These are phyloP conservation scores for Lactarius pseudohatsudake DNA, from an alignment of 768 basidiomycete species.

Conservation along the genomic window DNA sequence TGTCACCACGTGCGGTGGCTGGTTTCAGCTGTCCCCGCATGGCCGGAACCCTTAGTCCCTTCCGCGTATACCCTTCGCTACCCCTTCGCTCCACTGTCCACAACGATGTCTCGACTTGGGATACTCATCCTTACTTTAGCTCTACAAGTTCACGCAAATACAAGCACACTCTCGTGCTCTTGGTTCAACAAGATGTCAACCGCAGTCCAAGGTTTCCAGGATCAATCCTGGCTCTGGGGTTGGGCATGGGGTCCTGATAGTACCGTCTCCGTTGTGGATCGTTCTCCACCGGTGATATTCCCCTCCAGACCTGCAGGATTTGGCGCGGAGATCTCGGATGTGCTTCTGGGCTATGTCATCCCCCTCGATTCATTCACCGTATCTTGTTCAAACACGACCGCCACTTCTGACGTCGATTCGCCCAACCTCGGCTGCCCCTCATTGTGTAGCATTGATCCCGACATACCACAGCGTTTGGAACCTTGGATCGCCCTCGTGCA, in stretches of 20 bases:
- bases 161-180: conserved; percentile 21
- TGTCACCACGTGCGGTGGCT: too few species aligned
- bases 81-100: neutral
- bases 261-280: conserved; percentile 72
- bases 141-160: conserved; percentile 8
- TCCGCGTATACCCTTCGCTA: neutral
- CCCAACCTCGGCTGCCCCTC: conserved; percentile 65
- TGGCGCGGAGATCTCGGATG: conserved; percentile 66
- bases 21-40: too few species aligned
- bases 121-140: conserved; percentile 14
- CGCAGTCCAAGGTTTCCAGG: conserved; percentile 30
- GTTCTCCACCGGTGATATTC: conserved; percentile 67
- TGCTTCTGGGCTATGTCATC: conserved; percentile 40
- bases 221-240: conserved; percentile 40
- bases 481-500: conserved; percentile 91
- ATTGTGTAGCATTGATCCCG: conserved; percentile 56
- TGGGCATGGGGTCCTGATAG: conserved; percentile 45
- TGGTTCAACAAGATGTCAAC: conserved; percentile 36
- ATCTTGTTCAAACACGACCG: conserved; percentile 41
- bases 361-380: conserved; percentile 39
- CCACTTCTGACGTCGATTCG: conserved; percentile 24
- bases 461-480: conserved; percentile 60
- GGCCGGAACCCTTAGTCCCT: neutral
- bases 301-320: conserved; percentile 73
- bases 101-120: conserved; percentile 9